Conservation (phyloP, 2,329 filamentous ascomycete genomes). For the Zarea fungicola region DNA sequence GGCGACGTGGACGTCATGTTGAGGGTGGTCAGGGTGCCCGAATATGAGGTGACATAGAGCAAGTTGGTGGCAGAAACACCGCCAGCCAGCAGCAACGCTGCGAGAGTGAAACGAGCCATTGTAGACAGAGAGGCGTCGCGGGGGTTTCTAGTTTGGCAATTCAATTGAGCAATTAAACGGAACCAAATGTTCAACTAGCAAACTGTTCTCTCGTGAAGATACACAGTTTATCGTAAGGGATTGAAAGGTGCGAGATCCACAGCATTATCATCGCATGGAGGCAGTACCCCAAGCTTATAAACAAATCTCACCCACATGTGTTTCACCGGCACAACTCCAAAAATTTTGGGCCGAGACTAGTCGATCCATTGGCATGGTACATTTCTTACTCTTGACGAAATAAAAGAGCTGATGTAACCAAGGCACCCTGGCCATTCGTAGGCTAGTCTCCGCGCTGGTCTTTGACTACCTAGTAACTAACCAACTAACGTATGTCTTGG, state of each 20-base stretch:
- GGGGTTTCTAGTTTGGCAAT: too few relatives aligned
- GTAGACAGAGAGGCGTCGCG: background rate
- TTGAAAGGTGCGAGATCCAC: too few relatives aligned
- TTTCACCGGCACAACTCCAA: background rate
- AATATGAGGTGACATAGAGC: conserved; percentile 46
- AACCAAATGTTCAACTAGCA: too few relatives aligned
- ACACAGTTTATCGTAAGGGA: too few relatives aligned
- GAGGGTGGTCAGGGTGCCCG: conserved; percentile 43
- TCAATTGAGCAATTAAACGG: too few relatives aligned
- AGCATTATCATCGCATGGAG: too few relatives aligned
- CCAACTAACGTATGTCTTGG: background rate
- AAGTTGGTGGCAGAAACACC: conserved; percentile 31
- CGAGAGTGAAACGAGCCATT: conserved; percentile 10
- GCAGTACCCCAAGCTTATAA: background rate
- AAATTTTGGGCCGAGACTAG: too few relatives aligned
- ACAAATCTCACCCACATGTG: background rate
- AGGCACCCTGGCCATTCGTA: background rate
- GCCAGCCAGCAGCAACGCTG: conserved; percentile 14
- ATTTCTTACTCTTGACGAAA: too few relatives aligned
- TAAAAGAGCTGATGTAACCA: conserved; percentile 4
- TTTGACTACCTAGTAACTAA: too few relatives aligned
- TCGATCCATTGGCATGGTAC: too few relatives aligned
- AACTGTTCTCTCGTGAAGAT: too few relatives aligned
- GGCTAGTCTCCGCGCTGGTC: background rate
- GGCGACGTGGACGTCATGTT: conserved; percentile 29